These are phyloP conservation scores for Fraxinus greggii DNA, from an alignment of 305 asterid species.

Conservation along the genomic window DNA sequence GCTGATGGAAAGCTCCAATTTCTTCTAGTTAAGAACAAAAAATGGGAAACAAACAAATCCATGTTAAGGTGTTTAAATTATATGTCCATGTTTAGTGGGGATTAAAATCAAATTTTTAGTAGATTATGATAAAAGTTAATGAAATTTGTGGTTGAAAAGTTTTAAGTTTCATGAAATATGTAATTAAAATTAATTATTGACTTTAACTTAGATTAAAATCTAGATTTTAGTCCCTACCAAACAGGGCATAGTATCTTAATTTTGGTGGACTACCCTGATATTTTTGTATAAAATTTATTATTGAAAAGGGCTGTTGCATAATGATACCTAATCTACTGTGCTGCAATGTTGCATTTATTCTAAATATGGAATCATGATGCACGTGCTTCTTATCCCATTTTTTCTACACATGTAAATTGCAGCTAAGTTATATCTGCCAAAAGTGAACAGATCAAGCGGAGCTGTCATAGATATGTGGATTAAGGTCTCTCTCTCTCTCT, in stretches of 20 bases:
- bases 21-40: not conserved
- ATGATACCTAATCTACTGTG: not conserved
- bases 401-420: slow-evolving; percentile 30
- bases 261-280: not conserved
- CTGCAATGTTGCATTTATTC: not conserved
- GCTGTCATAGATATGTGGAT: slow-evolving; percentile 87
- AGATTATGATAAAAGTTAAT: not conserved
- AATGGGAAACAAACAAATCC: not conserved
- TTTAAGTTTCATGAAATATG: not conserved
- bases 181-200: too few relatives aligned
- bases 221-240: too few relatives aligned
- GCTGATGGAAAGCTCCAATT: not conserved
- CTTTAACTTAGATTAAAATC: too few relatives aligned
- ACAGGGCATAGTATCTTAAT: not conserved
- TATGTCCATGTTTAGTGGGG: not conserved
- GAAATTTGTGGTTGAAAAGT: not conserved
- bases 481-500: slow-evolving; percentile 51
- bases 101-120: too few relatives aligned
- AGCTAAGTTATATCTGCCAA: slow-evolving; percentile 88
- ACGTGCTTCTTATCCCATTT: not conserved
- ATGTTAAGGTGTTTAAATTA: not conserved
- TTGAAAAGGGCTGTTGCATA: not conserved
- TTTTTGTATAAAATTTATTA: not conserved
- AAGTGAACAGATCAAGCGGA: slow-evolving; percentile 68
- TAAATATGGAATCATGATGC: not conserved